Conservation (phyloP, 2,329 filamentous ascomycete genomes). For the Ophiostoma novo-ulmi region DNA sequence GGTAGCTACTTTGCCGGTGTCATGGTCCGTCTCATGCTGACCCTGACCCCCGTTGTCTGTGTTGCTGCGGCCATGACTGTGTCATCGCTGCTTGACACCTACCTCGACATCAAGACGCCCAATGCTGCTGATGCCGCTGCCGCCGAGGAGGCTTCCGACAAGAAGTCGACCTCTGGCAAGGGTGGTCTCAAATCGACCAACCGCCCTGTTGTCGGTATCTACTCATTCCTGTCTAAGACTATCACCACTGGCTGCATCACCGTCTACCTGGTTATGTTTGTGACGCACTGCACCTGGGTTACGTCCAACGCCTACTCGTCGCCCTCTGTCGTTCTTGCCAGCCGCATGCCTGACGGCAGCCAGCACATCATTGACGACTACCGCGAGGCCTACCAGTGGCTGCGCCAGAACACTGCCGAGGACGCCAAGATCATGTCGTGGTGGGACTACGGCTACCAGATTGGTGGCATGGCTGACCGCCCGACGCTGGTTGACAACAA, state of each 20-base stretch:
- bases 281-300: conserved; percentile 98
- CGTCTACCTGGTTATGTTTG: conserved; percentile 84
- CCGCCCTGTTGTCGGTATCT: conserved; percentile 75
- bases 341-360: conserved; percentile 83
- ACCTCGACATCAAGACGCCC: conserved; percentile 64
- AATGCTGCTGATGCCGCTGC: conserved; percentile 43
- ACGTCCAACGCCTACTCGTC: conserved; percentile 99
- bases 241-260: conserved; percentile 68
- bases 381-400: conserved; percentile 98
- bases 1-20: conserved; percentile 98
- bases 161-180: conserved; percentile 46
- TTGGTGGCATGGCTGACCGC: conserved; percentile 97
- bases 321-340: conserved; percentile 92
- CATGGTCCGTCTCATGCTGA: conserved; percentile 99
- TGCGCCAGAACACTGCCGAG: conserved; percentile 90
- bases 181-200: conserved; percentile 59
- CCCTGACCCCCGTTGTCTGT: conserved; percentile 91
- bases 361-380: conserved; percentile 99
- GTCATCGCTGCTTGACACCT: conserved; percentile 84
- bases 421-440: conserved; percentile 99
- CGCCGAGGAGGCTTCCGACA: conserved; percentile 44
- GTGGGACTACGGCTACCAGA: conserved; percentile 99
- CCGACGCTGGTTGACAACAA: conserved; percentile 98
- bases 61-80: conserved; percentile 85
- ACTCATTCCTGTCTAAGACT: conserved; percentile 71